Percentiles rank a stretch among this genome's conserved stretches.
phyloP scores from a whole-genome alignment of 495 filamentous ascomycete species.

The Hypomontagnella monticulosa region DNA sequence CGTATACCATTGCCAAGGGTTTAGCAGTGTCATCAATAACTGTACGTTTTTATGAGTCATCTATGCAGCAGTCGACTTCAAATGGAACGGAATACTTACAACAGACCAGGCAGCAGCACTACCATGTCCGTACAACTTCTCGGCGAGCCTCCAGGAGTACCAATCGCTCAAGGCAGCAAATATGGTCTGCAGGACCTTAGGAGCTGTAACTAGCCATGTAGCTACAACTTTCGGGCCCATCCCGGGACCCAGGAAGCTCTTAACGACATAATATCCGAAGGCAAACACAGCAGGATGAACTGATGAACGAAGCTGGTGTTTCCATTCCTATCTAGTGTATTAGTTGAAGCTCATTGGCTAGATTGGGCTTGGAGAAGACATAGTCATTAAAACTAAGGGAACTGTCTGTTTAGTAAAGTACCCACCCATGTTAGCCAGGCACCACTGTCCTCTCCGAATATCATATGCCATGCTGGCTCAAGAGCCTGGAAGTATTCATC shows the following conservation, averaged over 20 bases:
- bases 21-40: conserved; percentile 77
- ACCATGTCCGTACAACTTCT: conserved; percentile 72
- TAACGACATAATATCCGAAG: conserved; percentile 70
- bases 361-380: background rate
- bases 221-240: conserved; percentile 37
- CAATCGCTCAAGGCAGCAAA: conserved; percentile 84
- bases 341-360: conserved; percentile 22
- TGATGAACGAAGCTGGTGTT: conserved; percentile 88
- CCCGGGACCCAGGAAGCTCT: conserved; percentile 46
- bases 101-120: conserved; percentile 73
- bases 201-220: conserved; percentile 68
- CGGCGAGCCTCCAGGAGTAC: conserved; percentile 87
- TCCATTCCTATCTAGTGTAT: conserved; percentile 80
- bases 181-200: conserved; percentile 78
- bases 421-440: conserved; percentile 97
- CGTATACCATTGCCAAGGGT: conserved; percentile 97
- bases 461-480: conserved; percentile 92
- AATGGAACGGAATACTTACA: conserved; percentile 57
- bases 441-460: conserved; percentile 79
- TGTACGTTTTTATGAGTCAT: conserved; percentile 41
- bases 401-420: conserved; percentile 18
- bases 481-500: conserved; percentile 98
- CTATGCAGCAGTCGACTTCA: background rate
- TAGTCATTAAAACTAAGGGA: background rate
- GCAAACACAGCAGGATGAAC: conserved; percentile 89